Evolutionary conservation across 305 asterid species (phyloP).

Genomic region (Fraxinus greggii): DNA sequence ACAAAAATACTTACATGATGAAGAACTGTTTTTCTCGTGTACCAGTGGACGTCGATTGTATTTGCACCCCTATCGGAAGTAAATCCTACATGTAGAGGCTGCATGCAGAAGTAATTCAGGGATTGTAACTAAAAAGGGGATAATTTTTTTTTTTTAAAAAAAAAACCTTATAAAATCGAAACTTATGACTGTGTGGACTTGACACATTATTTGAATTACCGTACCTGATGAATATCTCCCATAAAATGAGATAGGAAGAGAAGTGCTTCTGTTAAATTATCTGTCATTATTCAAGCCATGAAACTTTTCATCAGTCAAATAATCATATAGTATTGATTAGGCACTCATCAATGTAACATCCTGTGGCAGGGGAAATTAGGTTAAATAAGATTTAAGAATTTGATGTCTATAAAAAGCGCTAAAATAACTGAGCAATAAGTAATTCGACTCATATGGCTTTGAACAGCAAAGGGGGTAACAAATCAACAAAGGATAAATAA

Average conservation of each 20-base stretch:
- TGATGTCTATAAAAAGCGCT: too few species aligned
- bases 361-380: neutral
- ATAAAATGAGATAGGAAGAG: constrained; percentile 82
- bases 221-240: constrained; percentile 88
- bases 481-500: neutral
- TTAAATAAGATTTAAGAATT: neutral
- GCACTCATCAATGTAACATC: neutral
- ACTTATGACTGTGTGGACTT: neutral
- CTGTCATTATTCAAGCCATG: constrained; percentile 35
- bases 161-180: neutral
- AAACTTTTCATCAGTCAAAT: neutral
- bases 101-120: constrained; percentile 17
- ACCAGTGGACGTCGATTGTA: constrained; percentile 79
- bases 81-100: constrained; percentile 87
- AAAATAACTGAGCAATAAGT: neutral
- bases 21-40: constrained; percentile 60
- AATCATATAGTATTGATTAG: neutral
- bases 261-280: constrained; percentile 77
- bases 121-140: neutral
- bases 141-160: too few species aligned
- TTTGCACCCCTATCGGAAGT: constrained; percentile 67
- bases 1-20: constrained; percentile 60
- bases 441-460: neutral
- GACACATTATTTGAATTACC: neutral
- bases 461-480: neutral